These are phyloP conservation scores for Bruguiera hainesii DNA, from an alignment of 441 rosid genomes.

Conservation along the genomic window DNA sequence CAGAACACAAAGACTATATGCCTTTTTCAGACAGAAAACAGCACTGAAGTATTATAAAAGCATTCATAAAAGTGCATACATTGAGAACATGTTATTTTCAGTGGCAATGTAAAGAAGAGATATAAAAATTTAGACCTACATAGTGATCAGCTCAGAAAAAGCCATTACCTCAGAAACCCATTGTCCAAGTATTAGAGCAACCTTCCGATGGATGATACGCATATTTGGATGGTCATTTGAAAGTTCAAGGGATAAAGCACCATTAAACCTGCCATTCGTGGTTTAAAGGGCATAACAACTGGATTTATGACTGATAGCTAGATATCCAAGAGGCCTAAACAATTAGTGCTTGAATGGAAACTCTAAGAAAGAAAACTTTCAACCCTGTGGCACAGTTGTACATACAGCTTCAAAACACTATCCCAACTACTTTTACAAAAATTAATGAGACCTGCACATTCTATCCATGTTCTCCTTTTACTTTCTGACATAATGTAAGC, in stretches of 20 bases:
- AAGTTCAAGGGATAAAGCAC: constrained; percentile 88
- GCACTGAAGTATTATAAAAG: no score
- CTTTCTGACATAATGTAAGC: no score
- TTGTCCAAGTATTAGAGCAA: constrained; percentile 94
- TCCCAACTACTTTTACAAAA: no score
- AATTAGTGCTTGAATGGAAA: neutral
- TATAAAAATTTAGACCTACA: neutral
- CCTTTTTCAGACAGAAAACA: neutral
- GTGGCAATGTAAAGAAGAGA: neutral
- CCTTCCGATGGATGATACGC: constrained; percentile 92
- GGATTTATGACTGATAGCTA: neutral
- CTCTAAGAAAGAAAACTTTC: neutral
- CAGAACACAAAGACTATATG: neutral
- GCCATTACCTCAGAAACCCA: constrained; percentile 96
- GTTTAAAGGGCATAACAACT: constrained; percentile 1
- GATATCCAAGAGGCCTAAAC: neutral
- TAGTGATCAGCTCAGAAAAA: constrained; percentile 13
- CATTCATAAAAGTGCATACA: no score
- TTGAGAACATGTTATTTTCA: neutral
- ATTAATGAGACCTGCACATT: no score
- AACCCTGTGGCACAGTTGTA: neutral
- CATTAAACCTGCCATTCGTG: constrained; percentile 71
- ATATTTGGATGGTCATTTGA: constrained; percentile 90
- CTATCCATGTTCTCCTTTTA: no score
- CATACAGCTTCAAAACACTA: no score